Conservation (phyloP, 345 rosid species). For the Murraya koenigii region DNA sequence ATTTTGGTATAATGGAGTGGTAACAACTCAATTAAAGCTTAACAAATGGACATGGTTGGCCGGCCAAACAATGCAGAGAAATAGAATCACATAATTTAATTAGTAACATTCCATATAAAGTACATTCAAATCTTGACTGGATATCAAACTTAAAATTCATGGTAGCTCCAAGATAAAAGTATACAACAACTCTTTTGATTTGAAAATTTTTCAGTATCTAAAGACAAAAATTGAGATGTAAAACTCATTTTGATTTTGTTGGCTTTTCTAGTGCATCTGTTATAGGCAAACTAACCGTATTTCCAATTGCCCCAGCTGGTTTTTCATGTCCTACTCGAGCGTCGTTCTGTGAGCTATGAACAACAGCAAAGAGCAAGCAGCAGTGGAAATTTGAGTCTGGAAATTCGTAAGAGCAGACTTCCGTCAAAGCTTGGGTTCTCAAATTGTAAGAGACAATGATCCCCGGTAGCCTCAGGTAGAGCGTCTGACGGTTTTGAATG, state of each 20-base stretch:
- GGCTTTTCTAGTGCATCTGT: not conserved
- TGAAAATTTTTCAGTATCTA: too few relatives aligned
- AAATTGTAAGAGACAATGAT: slow-evolving; percentile 11
- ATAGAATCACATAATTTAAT: too few relatives aligned
- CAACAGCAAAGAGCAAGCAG: slow-evolving; percentile 9
- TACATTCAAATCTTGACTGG: too few relatives aligned
- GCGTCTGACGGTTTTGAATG: slow-evolving; percentile 1
- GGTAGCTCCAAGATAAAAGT: too few relatives aligned
- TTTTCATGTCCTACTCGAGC: not conserved
- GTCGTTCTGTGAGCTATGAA: not conserved
- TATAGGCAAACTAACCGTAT: slow-evolving; percentile 11
- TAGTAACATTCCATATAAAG: too few relatives aligned
- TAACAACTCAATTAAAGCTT: too few relatives aligned
- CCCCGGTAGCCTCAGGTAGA: slow-evolving; percentile 27
- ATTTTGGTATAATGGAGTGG: too few relatives aligned
- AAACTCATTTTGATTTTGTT: not conserved
- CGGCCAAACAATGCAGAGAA: too few relatives aligned
- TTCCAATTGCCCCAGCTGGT: not conserved
- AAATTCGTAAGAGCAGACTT: slow-evolving; percentile 20
- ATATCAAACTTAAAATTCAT: too few relatives aligned
- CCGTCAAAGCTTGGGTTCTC: slow-evolving; percentile 10
- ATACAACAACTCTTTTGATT: too few relatives aligned
- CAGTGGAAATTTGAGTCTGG: slow-evolving; percentile 13
- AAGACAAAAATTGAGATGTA: too few relatives aligned
- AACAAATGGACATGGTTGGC: too few relatives aligned